phyloP scores from a whole-genome alignment of 73 alveolate species.

The Paraurostyla sp. region DNA sequence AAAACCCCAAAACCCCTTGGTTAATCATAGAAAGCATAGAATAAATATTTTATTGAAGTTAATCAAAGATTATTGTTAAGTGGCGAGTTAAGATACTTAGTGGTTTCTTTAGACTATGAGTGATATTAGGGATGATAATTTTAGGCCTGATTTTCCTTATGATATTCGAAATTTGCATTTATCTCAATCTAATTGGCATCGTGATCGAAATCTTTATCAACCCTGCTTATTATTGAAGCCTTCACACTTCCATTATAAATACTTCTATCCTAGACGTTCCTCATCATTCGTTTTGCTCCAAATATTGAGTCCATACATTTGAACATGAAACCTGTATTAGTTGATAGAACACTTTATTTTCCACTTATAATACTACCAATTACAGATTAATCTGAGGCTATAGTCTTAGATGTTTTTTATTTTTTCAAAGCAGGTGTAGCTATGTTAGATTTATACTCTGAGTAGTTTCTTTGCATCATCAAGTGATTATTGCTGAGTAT shows the following conservation, averaged over 20 bases:
- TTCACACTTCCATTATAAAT: conserved; percentile 18
- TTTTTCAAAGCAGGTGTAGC: background rate
- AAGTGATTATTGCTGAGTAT: background rate
- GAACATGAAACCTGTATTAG: conserved; percentile 50
- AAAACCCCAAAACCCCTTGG: too few relatives aligned
- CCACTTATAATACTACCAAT: conserved; percentile 33
- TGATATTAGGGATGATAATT: too few relatives aligned
- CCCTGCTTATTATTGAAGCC: conserved; percentile 27
- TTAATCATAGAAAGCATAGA: too few relatives aligned
- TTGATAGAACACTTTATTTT: conserved; percentile 15
- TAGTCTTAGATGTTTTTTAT: background rate
- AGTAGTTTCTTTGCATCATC: background rate
- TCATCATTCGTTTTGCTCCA: conserved; percentile 49
- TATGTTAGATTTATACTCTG: background rate
- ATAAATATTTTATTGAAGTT: too few relatives aligned
- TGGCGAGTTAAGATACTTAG: too few relatives aligned
- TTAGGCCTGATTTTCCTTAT: too few relatives aligned
- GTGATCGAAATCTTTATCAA: conserved; percentile 7
- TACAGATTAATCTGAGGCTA: conserved; percentile 33
- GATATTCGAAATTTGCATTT: too few relatives aligned
- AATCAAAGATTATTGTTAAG: too few relatives aligned
- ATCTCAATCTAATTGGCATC: too few relatives aligned
- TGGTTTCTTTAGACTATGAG: too few relatives aligned
- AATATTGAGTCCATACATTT: conserved; percentile 43
- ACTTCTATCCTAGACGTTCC: background rate